These are phyloP conservation scores for Whalleya microplaca DNA, from an alignment of 2,329 filamentous ascomycete genomes.

Conservation along the genomic window DNA sequence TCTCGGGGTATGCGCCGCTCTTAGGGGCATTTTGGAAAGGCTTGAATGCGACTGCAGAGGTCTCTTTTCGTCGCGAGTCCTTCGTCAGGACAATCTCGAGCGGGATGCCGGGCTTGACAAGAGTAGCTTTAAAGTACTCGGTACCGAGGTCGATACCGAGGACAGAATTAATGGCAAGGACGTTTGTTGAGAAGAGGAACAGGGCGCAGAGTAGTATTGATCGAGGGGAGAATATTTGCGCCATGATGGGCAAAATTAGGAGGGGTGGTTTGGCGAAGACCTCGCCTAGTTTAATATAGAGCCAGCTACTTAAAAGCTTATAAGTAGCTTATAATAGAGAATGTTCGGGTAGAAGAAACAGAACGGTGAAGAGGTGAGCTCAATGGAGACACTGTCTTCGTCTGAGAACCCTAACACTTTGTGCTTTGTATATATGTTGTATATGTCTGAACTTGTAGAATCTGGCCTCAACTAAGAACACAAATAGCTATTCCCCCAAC, in stretches of 20 bases:
- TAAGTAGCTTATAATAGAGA: neutral
- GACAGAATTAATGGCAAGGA: slow-evolving; percentile 69
- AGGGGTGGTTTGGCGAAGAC: slow-evolving; percentile 31
- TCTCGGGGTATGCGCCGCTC: slow-evolving; percentile 76
- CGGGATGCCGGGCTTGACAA: slow-evolving; percentile 95
- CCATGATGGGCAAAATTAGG: slow-evolving; percentile 41
- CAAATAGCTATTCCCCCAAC: slow-evolving; percentile 14
- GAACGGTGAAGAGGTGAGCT: neutral
- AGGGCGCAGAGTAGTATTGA: slow-evolving; percentile 43
- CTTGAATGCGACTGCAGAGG: slow-evolving; percentile 91
- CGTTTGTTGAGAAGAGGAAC: slow-evolving; percentile 51
- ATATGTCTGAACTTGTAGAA: slow-evolving; percentile 17
- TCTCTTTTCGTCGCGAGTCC: slow-evolving; percentile 95
- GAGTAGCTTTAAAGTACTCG: slow-evolving; percentile 92
- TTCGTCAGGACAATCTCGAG: slow-evolving; percentile 98
- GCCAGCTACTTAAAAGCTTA: slow-evolving; percentile 18
- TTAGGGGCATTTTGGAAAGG: slow-evolving; percentile 69
- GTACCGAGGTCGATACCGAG: slow-evolving; percentile 93
- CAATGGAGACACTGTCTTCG: slow-evolving; percentile 2
- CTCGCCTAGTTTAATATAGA: slow-evolving; percentile 30
- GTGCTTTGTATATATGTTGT: slow-evolving; percentile 11
- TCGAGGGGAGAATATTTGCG: slow-evolving; percentile 41
- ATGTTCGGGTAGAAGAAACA: slow-evolving; percentile 1
- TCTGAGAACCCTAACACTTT: slow-evolving; percentile 5
- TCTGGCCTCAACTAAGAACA: slow-evolving; percentile 27